Evolutionary conservation across 768 basidiomycete species (phyloP), one percentile per base, ranked within the genome.

Genomic region (Hypholoma fasciculare): DNA sequence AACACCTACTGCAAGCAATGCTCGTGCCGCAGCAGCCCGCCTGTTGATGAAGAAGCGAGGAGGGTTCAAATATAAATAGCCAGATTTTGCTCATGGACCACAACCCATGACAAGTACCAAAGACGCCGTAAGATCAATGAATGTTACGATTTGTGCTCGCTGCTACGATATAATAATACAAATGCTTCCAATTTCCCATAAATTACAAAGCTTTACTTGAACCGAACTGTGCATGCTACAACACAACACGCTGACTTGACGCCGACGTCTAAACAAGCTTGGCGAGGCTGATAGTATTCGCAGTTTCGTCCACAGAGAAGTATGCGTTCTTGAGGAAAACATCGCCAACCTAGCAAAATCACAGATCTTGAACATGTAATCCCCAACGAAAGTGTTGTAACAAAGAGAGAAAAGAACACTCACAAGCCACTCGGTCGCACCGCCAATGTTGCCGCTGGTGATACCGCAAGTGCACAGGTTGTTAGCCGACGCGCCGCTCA

Each of bases 311-410:
- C 11, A 82, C 86, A 6, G 87, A 87, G 69, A 87, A 86, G 68
- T 89, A 89, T 0, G 79, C 88, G 64, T 89, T 91, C 81, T 90
- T 90, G 66, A 90, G 73, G 77, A 90, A 90, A 23, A 86, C 85
- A 62, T 88, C 90, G 27, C 89, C 89, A 37, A 88, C 76, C 72
- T 75, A 46, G 16, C 13, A 23, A 13, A 46, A 60, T 42, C 17
- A 27, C 42, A 71, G 63, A 60, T 34, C 14, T 8, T 30, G 16
- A 23, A 14, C 14, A 23, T 20, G 17, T 30, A 43, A 50, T 17
- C 4, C 23, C 11, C 13, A 9, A 47, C 49, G 20, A 42, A 20
- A 30, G 72, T 47, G 39, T 17, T 38, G 30, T 9, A 9, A 6
- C 1, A 34, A 34, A 34, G 30, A 34, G 9, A 34, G 30, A 5